Percentiles rank a stretch among this genome's conserved stretches.
These are phyloP conservation scores for Nothophytophthora sp. DNA, from an alignment of 352 stramenopile genomes.

Conservation along the genomic window DNA sequence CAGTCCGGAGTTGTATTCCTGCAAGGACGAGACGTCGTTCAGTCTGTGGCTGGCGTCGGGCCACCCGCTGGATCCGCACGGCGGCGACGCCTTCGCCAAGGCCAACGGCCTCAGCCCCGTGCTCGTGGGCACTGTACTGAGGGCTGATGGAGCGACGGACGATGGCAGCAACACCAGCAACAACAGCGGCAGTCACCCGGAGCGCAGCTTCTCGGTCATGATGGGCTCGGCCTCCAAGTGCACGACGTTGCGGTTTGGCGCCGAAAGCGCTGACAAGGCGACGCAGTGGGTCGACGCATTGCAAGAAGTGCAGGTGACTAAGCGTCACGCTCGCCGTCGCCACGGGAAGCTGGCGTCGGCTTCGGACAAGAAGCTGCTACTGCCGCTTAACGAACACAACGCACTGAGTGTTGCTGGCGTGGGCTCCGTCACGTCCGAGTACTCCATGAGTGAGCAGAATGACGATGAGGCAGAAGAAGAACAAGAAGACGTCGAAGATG, in stretches of 20 bases:
- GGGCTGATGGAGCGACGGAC: conserved; percentile 34
- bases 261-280: conserved; percentile 41
- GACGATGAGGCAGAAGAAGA: conserved; percentile 2
- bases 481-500: background rate
- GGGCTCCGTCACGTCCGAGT: conserved; percentile 3
- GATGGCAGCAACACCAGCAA: conserved; percentile 31
- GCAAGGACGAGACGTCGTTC: conserved; percentile 69
- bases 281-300: conserved; percentile 58
- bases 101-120: conserved; percentile 33
- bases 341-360: conserved; percentile 11
- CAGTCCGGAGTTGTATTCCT: conserved; percentile 51
- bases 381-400: conserved; percentile 32
- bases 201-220: conserved; percentile 53
- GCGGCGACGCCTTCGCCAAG: conserved; percentile 18
- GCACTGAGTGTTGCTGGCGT: conserved; percentile 9
- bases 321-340: conserved; percentile 7
- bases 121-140: conserved; percentile 53
- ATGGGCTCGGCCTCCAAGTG: conserved; percentile 45
- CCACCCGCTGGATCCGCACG: conserved; percentile 32
- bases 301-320: conserved; percentile 56
- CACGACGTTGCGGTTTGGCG: conserved; percentile 39
- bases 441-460: conserved; percentile 8
- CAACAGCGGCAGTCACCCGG: conserved; percentile 21
- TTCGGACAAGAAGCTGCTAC: conserved; percentile 25
- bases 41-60: conserved; percentile 56